Percentiles rank a stretch among this genome's conserved stretches.
These are phyloP conservation scores for Microsporum canis DNA, from an alignment of 2,329 filamentous ascomycete species.

Conservation along the genomic window DNA sequence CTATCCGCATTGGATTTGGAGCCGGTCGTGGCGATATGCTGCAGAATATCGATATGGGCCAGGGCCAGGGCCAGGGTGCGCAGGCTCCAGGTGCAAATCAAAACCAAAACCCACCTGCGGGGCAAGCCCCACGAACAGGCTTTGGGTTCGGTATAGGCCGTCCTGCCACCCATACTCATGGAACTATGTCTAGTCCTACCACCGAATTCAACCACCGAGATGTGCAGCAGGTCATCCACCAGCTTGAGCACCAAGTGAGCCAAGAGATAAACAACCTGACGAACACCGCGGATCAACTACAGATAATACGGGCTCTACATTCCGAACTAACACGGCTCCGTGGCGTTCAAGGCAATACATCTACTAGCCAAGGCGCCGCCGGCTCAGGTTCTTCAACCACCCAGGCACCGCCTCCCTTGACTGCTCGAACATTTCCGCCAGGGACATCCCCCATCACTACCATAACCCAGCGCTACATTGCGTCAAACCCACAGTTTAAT, in stretches of 20 bases:
- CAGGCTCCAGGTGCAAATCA: conserved; percentile 18
- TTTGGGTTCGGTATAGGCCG: conserved; percentile 34
- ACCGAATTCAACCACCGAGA: conserved; percentile 18
- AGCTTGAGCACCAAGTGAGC: conserved; percentile 57
- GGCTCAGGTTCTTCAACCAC: background rate
- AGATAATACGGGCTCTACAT: conserved; percentile 55
- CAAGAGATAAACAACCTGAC: conserved; percentile 55
- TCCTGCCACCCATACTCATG: conserved; percentile 9
- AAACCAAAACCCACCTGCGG: conserved; percentile 10
- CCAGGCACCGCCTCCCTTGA: background rate
- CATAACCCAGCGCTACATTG: conserved; percentile 21
- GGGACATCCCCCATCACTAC: conserved; percentile 10
- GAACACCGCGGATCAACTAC: conserved; percentile 54
- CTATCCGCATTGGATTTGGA: conserved; percentile 59
- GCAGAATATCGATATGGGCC: conserved; percentile 51
- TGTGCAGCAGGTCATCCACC: conserved; percentile 50
- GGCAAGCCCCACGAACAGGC: conserved; percentile 27
- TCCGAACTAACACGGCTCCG: conserved; percentile 57
- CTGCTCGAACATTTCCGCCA: background rate
- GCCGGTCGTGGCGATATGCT: conserved; percentile 50
- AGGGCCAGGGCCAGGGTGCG: conserved; percentile 36
- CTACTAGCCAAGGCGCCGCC: background rate
- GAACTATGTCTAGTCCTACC: conserved; percentile 7
- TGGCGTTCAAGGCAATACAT: conserved; percentile 31
- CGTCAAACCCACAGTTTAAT: conserved; percentile 21